A percentile compares a stretch with the other conserved stretches of the same genome.
These are phyloP conservation scores for Raphanus hybrid DNA, from an alignment of 441 rosid species.

Conservation along the genomic window DNA sequence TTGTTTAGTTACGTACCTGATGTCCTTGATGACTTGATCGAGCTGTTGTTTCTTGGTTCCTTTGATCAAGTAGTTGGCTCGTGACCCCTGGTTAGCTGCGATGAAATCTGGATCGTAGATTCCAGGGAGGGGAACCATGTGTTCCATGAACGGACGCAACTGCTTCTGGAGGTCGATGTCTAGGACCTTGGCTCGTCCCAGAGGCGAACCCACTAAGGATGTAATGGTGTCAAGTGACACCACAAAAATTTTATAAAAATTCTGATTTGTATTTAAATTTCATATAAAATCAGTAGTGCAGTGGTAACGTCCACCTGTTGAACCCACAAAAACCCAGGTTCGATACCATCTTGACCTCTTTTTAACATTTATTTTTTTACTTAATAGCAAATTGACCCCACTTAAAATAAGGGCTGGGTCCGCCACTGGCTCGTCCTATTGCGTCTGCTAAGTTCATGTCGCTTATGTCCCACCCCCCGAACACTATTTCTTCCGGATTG, in stretches of 20 bases:
- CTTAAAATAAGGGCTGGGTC: too few species aligned
- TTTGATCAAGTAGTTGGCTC: conserved; percentile 80
- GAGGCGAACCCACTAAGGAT: too few species aligned
- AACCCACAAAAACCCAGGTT: too few species aligned
- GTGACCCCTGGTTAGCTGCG: conserved; percentile 89
- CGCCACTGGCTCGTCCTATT: conserved; percentile 63
- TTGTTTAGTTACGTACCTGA: conserved; percentile 49
- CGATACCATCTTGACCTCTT: too few species aligned
- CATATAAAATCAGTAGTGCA: too few species aligned
- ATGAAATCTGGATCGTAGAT: conserved; percentile 86
- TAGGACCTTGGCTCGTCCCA: conserved; percentile 52
- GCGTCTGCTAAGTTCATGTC: conserved; percentile 93
- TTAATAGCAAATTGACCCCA: too few species aligned
- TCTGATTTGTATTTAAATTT: too few species aligned
- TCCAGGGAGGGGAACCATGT: conserved; percentile 88
- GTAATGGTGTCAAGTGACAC: too few species aligned
- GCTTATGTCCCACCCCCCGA: conserved; percentile 98
- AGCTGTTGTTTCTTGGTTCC: conserved; percentile 87
- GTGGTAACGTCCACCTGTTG: too few species aligned
- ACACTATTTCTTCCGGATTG: conserved; percentile 83
- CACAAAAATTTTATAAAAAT: too few species aligned
- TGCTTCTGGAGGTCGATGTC: conserved; percentile 94
- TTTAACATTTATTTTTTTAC: too few species aligned
- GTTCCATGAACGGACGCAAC: conserved; percentile 89
- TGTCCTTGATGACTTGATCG: conserved; percentile 73